A percentile compares a stretch with the other conserved stretches of the same genome.
Evolutionary conservation across 2,329 filamentous ascomycete genomes (phyloP).

Genomic region (Cryphonectria nitschkei): DNA sequence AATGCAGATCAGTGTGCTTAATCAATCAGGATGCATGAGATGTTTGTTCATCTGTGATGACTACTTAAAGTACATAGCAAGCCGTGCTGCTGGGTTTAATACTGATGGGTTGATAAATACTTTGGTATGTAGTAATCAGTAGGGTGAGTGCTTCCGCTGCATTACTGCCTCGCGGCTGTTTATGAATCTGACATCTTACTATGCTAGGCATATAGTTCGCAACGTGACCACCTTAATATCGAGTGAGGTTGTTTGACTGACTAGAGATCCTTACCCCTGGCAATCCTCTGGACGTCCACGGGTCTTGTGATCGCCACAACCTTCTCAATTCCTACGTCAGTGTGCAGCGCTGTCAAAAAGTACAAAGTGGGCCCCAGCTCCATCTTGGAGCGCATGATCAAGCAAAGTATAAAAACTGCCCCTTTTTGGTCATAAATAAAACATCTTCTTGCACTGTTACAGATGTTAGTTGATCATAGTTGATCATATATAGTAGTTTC

Average conservation of each 20-base stretch:
- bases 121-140: not conserved
- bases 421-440: not conserved
- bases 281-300: not conserved
- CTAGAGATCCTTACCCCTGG: not conserved
- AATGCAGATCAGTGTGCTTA: not conserved
- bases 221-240: not conserved
- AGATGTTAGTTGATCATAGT: too few species aligned
- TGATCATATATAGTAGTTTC: too few species aligned
- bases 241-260: not conserved
- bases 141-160: not conserved
- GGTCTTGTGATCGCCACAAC: not conserved
- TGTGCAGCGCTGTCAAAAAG: not conserved
- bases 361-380: not conserved
- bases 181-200: not conserved
- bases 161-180: not conserved
- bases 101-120: not conserved
- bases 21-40: not conserved
- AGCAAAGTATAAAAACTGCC: not conserved
- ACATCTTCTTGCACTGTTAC: too few species aligned
- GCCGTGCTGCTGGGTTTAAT: not conserved
- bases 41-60: not conserved
- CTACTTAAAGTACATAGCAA: too few species aligned
- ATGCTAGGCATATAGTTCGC: not conserved
- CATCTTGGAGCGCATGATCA: not conserved
- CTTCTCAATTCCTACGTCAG: not conserved